Evolutionary conservation across 352 stramenopile genomes (phyloP).

Genomic region (Hyaloperonospora arabidopsidis): DNA sequence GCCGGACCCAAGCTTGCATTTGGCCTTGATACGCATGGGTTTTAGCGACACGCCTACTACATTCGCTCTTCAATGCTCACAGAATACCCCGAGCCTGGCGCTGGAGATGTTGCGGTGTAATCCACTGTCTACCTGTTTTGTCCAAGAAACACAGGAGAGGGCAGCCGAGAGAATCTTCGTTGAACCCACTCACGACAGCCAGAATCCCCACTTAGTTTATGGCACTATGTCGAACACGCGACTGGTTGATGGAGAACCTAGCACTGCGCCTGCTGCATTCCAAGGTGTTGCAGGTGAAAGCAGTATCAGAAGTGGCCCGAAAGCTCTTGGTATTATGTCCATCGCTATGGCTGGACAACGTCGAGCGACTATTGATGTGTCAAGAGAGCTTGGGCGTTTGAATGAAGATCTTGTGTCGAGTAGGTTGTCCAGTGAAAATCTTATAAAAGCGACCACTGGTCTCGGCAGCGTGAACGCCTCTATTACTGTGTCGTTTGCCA

Average conservation of each 20-base stretch:
- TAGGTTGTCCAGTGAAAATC: constrained; percentile 62
- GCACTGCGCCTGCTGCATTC: constrained; percentile 12
- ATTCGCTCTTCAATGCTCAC: constrained; percentile 69
- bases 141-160: constrained; percentile 22
- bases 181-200: constrained; percentile 10
- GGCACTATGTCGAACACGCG: constrained; percentile 40
- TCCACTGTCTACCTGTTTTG: constrained; percentile 44
- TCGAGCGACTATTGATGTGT: background rate
- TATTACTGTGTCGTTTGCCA: constrained; percentile 7
- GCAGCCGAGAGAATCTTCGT: constrained; percentile 19
- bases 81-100: constrained; percentile 68
- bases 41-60: constrained; percentile 67
- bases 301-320: background rate
- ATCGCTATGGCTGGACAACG: constrained; percentile 7
- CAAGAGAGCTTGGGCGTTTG: constrained; percentile 46
- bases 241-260: constrained; percentile 26
- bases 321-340: constrained; percentile 1
- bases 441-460: constrained; percentile 55
- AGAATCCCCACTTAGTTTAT: constrained; percentile 11
- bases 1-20: constrained; percentile 71
- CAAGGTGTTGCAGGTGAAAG: constrained; percentile 22
- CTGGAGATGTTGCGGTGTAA: constrained; percentile 70
- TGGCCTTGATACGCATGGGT: constrained; percentile 74
- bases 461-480: constrained; percentile 29
- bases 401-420: constrained; percentile 52